Conservation (phyloP, 495 filamentous ascomycete genomes). For the Penicillium flavigenum region DNA sequence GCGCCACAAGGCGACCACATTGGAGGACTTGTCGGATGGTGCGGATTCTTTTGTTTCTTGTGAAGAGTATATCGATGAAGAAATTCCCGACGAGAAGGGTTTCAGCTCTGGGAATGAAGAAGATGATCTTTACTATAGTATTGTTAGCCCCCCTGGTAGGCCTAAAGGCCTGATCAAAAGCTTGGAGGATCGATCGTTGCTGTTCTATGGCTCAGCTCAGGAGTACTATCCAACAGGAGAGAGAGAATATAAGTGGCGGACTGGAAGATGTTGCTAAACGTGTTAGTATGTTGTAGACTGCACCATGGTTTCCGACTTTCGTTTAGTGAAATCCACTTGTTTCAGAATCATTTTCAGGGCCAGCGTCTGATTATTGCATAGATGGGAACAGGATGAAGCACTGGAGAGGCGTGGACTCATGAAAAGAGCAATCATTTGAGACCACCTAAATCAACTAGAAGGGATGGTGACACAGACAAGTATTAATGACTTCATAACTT, state of each 20-base stretch:
- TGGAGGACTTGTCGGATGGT: neutral
- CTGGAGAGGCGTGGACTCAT: neutral
- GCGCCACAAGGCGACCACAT: neutral
- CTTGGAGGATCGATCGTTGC: conserved; percentile 1
- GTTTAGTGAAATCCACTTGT: neutral
- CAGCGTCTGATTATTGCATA: neutral
- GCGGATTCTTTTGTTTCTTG: neutral
- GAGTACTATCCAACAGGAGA: neutral
- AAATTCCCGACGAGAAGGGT: neutral
- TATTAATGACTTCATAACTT: neutral
- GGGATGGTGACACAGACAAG: neutral
- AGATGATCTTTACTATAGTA: neutral
- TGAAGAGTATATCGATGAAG: neutral
- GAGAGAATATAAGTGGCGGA: neutral
- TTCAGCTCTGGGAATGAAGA: neutral
- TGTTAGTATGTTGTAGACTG: neutral
- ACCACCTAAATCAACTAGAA: neutral
- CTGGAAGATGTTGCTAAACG: neutral
- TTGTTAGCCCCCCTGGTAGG: neutral
- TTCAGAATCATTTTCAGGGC: neutral
- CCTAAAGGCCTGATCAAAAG: neutral
- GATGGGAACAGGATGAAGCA: neutral
- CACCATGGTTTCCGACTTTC: neutral
- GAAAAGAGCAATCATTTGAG: neutral
- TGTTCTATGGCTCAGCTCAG: neutral